phyloP scores from a whole-genome alignment of 257 asterid species.

The Lavandula angustifolia region DNA sequence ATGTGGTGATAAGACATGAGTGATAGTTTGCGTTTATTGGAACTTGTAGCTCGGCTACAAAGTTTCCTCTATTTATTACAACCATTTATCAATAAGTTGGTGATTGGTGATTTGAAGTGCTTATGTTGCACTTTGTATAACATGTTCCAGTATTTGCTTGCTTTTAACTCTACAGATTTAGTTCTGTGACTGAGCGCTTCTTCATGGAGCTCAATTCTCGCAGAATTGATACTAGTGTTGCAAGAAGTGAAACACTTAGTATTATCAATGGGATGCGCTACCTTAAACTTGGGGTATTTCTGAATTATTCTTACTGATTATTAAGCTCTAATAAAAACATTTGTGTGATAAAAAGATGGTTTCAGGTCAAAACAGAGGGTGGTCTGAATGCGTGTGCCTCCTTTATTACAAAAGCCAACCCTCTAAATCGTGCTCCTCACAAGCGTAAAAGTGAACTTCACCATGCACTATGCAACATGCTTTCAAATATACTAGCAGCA shows the following conservation, averaged over 20 bases:
- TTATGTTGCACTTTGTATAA: slow-evolving; percentile 25
- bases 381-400: slow-evolving; percentile 98
- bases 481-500: slow-evolving; percentile 92
- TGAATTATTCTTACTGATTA: slow-evolving; percentile 31
- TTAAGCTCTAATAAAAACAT: slow-evolving; percentile 32
- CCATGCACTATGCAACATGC: slow-evolving; percentile 99
- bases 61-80: slow-evolving; percentile 13
- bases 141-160: slow-evolving; percentile 27
- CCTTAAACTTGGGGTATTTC: slow-evolving; percentile 95
- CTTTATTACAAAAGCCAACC: slow-evolving; percentile 97
- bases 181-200: slow-evolving; percentile 98
- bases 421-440: slow-evolving; percentile 92
- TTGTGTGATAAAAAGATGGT: slow-evolving; percentile 37
- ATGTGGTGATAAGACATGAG: slow-evolving; percentile 6
- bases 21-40: slow-evolving; percentile 9
- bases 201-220: slow-evolving; percentile 97
- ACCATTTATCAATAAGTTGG: slow-evolving; percentile 22
- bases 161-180: slow-evolving; percentile 64
- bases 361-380: slow-evolving; percentile 95
- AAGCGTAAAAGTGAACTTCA: slow-evolving; percentile 96
- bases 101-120: slow-evolving; percentile 17
- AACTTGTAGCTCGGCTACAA: slow-evolving; percentile 16
- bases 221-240: slow-evolving; percentile 84
- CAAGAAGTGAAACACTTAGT: slow-evolving; percentile 97
- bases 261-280: slow-evolving; percentile 97